phyloP scores from a whole-genome alignment of 2,329 filamentous ascomycete species.

The Uncinocarpus reesii region DNA sequence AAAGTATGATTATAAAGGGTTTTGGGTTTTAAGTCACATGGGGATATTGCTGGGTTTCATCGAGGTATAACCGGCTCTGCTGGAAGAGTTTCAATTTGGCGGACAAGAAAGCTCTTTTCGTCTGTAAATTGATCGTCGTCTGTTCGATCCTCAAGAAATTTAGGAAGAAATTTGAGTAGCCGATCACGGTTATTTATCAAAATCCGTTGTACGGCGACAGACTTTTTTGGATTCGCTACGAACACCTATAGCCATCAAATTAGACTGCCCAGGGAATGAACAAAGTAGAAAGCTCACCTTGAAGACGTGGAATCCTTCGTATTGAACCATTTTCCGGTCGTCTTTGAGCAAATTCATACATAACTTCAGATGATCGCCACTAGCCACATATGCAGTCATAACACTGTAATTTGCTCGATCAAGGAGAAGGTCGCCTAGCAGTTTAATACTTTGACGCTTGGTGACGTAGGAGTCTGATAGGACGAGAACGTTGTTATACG shows the following conservation, averaged over 20 bases:
- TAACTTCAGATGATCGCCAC: conserved; percentile 90
- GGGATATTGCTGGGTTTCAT: background rate
- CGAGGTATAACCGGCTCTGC: conserved; percentile 29
- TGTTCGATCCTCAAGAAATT: conserved; percentile 86
- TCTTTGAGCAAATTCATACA: conserved; percentile 96
- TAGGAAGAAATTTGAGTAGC: conserved; percentile 75
- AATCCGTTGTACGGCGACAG: conserved; percentile 88
- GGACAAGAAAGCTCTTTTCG: conserved; percentile 92
- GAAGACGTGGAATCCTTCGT: conserved; percentile 98
- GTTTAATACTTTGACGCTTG: conserved; percentile 94
- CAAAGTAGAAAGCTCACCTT: conserved; percentile 46
- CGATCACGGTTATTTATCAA: conserved; percentile 92
- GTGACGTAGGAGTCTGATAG: conserved; percentile 95
- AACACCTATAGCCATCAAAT: conserved; percentile 54
- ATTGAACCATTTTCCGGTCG: conserved; percentile 97
- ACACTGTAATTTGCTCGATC: conserved; percentile 95
- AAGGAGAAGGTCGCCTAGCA: conserved; percentile 86
- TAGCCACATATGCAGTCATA: conserved; percentile 95
- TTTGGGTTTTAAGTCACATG: background rate
- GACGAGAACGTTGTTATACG: conserved; percentile 78
- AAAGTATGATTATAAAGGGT: too few species aligned
- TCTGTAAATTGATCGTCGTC: conserved; percentile 98
- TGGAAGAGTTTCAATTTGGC: conserved; percentile 60
- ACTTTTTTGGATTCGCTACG: conserved; percentile 97
- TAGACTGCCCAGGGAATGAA: conserved; percentile 13